phyloP scores from a whole-genome alignment of 2,329 filamentous ascomycete species.

The Neonectria sp. region DNA sequence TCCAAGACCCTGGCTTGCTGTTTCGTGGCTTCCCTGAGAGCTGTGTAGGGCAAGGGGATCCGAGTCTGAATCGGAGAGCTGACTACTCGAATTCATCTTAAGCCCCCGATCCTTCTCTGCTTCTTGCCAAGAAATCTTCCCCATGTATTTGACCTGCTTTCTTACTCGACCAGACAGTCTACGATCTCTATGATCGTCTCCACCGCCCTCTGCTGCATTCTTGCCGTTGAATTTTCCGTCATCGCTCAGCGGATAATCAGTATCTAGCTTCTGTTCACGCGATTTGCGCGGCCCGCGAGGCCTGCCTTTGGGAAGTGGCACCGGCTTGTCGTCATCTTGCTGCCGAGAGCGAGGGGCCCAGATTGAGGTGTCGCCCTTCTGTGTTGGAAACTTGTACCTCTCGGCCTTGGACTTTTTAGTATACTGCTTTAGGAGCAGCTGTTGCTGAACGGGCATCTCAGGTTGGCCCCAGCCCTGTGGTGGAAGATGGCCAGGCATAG shows the following conservation, averaged over 20 bases:
- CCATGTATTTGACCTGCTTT: conserved; percentile 50
- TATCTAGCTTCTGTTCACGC: background rate
- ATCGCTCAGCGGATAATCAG: conserved; percentile 6
- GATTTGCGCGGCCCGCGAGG: conserved; percentile 2
- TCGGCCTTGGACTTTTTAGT: conserved; percentile 37
- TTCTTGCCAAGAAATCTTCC: conserved; percentile 50
- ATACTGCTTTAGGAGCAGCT: conserved; percentile 11
- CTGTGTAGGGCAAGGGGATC: conserved; percentile 23
- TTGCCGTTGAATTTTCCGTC: conserved; percentile 8
- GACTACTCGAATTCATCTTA: conserved; percentile 29
- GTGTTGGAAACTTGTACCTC: conserved; percentile 52
- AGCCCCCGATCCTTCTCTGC: conserved; percentile 33
- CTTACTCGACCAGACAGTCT: conserved; percentile 48
- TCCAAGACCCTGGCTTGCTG: background rate
- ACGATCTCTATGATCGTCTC: conserved; percentile 32
- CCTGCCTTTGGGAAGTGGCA: conserved; percentile 2
- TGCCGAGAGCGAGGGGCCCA: conserved; percentile 48
- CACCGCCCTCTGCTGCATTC: background rate
- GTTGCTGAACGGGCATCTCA: background rate
- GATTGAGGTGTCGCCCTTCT: conserved; percentile 51
- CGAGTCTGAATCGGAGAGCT: conserved; percentile 26
- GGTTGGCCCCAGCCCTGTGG: conserved; percentile 16
- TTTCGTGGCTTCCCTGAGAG: conserved; percentile 7
- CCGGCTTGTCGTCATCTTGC: conserved; percentile 17
- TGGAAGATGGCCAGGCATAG: conserved; percentile 32